A percentile compares a stretch with the other conserved stretches of the same genome.
These are phyloP conservation scores for Syzygium jambos DNA, from an alignment of 345 rosid species.

Conservation along the genomic window DNA sequence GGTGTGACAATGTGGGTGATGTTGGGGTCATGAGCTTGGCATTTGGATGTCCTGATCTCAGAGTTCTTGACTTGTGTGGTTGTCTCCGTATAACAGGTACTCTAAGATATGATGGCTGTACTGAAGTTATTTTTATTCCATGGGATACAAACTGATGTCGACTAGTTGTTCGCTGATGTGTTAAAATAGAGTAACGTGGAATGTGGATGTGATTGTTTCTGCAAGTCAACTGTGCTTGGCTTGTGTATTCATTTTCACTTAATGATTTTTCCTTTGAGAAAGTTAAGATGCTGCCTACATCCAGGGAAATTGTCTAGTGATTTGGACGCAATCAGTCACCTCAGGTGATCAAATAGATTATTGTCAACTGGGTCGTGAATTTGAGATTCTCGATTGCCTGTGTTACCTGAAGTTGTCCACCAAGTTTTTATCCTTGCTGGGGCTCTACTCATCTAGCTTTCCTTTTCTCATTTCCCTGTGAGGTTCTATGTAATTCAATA, in stretches of 20 bases:
- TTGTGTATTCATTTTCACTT: not conserved
- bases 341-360: not conserved
- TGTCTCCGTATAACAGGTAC: slow-evolving; percentile 83
- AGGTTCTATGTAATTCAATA: not conserved
- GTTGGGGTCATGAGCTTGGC: slow-evolving; percentile 81
- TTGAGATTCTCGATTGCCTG: not conserved
- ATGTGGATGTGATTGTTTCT: not conserved
- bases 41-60: slow-evolving; percentile 82
- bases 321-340: not conserved
- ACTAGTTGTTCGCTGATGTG: not conserved
- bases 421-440: no score
- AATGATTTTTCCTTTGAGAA: not conserved
- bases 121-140: not conserved
- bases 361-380: not conserved
- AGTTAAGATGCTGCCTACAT: not conserved
- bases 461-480: not conserved
- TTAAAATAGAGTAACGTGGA: not conserved
- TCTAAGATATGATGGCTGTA: not conserved
- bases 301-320: not conserved
- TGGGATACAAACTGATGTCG: not conserved
- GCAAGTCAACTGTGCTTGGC: not conserved
- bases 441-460: not conserved
- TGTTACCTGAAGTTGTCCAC: not conserved
- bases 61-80: slow-evolving; percentile 72
- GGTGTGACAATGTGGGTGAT: slow-evolving; percentile 93